phyloP scores from a whole-genome alignment of 139 green algal species.

The Limnomonas spitsbergensis region DNA sequence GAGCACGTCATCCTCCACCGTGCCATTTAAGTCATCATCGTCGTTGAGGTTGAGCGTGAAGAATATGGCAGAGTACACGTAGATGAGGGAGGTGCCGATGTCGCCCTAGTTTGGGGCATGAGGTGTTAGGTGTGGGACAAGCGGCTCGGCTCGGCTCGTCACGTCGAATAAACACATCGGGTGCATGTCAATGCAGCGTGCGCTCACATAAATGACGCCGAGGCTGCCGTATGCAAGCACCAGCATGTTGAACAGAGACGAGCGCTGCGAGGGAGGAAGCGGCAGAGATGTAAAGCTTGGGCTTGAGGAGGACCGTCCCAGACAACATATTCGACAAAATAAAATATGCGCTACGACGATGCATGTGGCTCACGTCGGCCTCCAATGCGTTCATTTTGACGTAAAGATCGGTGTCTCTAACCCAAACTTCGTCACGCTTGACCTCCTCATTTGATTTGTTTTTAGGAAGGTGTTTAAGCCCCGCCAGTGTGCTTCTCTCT shows the following conservation, averaged over 20 bases:
- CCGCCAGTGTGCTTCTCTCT: too few relatives aligned
- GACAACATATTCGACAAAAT: not conserved
- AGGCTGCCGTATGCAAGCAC: slow-evolving; percentile 13
- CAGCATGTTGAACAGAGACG: not conserved
- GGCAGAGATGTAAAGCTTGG: not conserved
- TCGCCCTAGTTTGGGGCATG: slow-evolving; percentile 4
- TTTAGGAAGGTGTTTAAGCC: not conserved
- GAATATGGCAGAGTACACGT: not conserved
- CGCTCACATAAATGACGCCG: slow-evolving; percentile 13
- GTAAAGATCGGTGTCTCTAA: not conserved
- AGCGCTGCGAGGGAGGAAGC: too few relatives aligned
- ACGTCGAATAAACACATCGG: too few relatives aligned
- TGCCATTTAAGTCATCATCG: not conserved
- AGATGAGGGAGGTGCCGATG: slow-evolving; percentile 13
- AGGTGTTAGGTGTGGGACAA: too few relatives aligned
- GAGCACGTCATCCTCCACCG: slow-evolving; percentile 38
- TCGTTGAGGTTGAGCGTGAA: not conserved
- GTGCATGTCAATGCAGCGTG: not conserved
- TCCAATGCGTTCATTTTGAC: not conserved
- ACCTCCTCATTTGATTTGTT: not conserved
- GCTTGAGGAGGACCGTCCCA: not conserved
- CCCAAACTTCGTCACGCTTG: slow-evolving; percentile 9
- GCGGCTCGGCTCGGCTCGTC: too few relatives aligned
- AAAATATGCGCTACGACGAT: not conserved
- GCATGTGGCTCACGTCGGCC: not conserved